Evolutionary conservation across 2,329 filamentous ascomycete genomes (phyloP).

Genomic region (Exophiala calicioides): DNA sequence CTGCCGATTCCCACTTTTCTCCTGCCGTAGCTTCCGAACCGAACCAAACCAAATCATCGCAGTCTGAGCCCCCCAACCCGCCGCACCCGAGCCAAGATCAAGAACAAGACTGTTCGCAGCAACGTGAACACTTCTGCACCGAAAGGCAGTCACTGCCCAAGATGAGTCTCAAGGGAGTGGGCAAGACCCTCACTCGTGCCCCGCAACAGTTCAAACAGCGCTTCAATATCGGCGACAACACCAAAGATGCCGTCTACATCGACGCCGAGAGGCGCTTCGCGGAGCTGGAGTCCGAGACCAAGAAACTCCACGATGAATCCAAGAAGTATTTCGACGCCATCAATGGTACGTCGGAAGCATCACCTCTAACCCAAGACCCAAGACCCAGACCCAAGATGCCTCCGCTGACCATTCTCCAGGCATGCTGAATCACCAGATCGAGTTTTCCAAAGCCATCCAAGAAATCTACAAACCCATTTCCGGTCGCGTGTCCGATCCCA

Average conservation of each 20-base stretch:
- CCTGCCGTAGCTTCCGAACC: neutral
- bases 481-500: slow-evolving; percentile 89
- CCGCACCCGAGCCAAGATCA: neutral
- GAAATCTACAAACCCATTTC: slow-evolving; percentile 99
- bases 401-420: slow-evolving; percentile 44
- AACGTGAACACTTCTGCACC: neutral
- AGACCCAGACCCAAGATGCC: neutral
- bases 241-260: slow-evolving; percentile 90
- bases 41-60: neutral
- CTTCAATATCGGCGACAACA: slow-evolving; percentile 94
- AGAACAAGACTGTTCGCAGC: neutral
- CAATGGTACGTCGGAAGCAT: slow-evolving; percentile 62
- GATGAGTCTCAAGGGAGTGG: slow-evolving; percentile 98
- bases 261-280: slow-evolving; percentile 92
- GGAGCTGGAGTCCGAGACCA: slow-evolving; percentile 93
- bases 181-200: slow-evolving; percentile 84
- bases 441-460: slow-evolving; percentile 92
- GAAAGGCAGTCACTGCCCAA: slow-evolving; percentile 12
- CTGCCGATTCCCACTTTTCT: too few relatives aligned
- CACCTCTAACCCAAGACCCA: neutral
- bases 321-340: slow-evolving; percentile 98
- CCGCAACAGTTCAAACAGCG: slow-evolving; percentile 88
- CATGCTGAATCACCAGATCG: slow-evolving; percentile 97
- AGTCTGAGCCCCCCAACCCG: neutral
- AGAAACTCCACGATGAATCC: slow-evolving; percentile 94